phyloP scores from a whole-genome alignment of 75 land plant species.

The Ceratopteris richardii region DNA sequence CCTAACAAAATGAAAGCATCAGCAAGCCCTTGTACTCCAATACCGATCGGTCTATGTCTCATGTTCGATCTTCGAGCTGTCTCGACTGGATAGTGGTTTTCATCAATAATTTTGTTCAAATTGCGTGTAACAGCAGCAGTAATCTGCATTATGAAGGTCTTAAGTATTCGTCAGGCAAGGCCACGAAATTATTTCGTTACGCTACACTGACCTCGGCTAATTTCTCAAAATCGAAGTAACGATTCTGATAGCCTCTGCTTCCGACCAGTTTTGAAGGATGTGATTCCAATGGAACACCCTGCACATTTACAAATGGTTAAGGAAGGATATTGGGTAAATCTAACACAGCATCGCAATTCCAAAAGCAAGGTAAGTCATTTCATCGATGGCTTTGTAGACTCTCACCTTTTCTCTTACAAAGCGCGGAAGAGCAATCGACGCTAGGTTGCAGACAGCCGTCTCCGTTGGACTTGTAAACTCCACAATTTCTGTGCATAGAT shows the following conservation, averaged over 20 bases:
- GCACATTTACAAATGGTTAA: too few relatives aligned
- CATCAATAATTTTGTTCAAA: conserved; percentile 95
- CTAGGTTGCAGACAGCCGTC: conserved; percentile 28
- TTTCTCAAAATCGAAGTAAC: conserved; percentile 93
- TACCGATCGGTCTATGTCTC: conserved; percentile 87
- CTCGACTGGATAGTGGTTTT: conserved; percentile 87
- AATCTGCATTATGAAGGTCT: conserved; percentile 41
- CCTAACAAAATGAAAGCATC: conserved; percentile 94
- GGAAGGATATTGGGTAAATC: too few relatives aligned
- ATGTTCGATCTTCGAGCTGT: conserved; percentile 81
- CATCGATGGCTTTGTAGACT: too few relatives aligned
- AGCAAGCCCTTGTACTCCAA: conserved; percentile 97
- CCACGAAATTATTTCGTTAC: background rate
- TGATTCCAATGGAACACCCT: conserved; percentile 80
- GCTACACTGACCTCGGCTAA: conserved; percentile 59
- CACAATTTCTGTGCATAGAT: conserved; percentile 89
- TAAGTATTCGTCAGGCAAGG: too few relatives aligned
- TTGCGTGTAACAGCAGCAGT: conserved; percentile 65
- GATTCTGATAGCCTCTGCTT: conserved; percentile 65
- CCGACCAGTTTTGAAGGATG: conserved; percentile 96
- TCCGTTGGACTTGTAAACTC: conserved; percentile 85
- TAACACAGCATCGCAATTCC: too few relatives aligned
- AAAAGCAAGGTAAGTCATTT: too few relatives aligned
- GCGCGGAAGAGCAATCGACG: background rate
- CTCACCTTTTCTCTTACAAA: conserved; percentile 90